Conservation (phyloP, 2,329 filamentous ascomycete genomes). For the Alternaria tenuissima region DNA sequence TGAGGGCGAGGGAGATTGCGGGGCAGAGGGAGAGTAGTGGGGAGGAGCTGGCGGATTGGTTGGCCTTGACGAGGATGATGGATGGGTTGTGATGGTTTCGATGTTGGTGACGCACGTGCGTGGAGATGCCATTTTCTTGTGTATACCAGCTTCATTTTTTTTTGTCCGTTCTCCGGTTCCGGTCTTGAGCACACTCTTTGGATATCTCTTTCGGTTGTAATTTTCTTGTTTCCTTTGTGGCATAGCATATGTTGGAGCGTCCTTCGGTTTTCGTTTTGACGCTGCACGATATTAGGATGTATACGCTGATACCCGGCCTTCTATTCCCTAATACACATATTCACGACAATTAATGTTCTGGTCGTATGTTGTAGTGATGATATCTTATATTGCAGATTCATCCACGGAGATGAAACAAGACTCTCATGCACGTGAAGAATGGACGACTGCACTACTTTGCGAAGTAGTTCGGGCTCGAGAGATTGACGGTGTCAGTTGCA, state of each 20-base stretch:
- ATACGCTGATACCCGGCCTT: not conserved
- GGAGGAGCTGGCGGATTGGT: conserved; percentile 24
- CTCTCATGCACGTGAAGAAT: not conserved
- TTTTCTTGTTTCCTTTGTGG: not conserved
- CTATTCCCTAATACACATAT: not conserved
- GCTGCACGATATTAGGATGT: not conserved
- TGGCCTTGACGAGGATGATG: conserved; percentile 25
- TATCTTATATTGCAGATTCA: fast-evolving
- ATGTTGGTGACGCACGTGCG: not conserved
- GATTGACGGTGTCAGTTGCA: not conserved
- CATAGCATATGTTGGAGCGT: not conserved
- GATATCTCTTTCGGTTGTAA: not conserved
- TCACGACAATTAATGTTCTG: fast-evolving
- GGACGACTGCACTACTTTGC: not conserved
- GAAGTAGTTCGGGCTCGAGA: not conserved
- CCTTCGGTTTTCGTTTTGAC: not conserved
- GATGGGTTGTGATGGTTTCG: conserved; percentile 12
- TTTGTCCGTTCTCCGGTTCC: not conserved
- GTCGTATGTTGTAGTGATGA: fast-evolving
- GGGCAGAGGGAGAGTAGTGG: conserved; percentile 6
- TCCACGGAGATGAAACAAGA: not conserved
- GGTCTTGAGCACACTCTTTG: too few relatives aligned
- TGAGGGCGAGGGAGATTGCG: not conserved
- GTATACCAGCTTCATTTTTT: not conserved
- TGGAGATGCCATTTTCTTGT: conserved; percentile 2